A percentile compares a stretch with the other conserved stretches of the same genome.
Evolutionary conservation across 352 stramenopile genomes (phyloP).

Genomic region (Blastocystis sp.): DNA sequence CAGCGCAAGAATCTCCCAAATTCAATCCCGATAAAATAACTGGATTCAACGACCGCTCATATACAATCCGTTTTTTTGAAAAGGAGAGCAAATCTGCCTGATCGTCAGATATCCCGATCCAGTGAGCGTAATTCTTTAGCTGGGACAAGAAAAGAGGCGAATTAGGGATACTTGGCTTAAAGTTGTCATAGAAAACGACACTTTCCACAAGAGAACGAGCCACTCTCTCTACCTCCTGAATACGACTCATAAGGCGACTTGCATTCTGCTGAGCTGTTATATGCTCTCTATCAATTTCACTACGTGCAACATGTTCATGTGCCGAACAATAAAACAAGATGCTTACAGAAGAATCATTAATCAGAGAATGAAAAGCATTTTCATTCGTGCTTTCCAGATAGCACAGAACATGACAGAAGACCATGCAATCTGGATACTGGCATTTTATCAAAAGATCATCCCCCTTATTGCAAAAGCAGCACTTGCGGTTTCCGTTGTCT

Average conservation of each 20-base stretch:
- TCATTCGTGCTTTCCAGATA: neutral
- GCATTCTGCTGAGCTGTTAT: neutral
- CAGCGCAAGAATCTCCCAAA: neutral
- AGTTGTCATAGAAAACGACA: too few relatives aligned
- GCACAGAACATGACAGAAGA: neutral
- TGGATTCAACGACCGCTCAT: neutral
- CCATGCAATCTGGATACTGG: neutral
- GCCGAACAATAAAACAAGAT: conserved; percentile 7
- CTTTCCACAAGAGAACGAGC: neutral
- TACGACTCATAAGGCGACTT: neutral
- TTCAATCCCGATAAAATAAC: neutral
- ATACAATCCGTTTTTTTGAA: neutral
- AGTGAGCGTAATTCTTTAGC: neutral
- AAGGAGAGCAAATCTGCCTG: neutral
- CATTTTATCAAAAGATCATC: conserved; percentile 18
- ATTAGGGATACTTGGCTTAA: too few relatives aligned
- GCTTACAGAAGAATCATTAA: neutral
- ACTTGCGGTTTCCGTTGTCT: neutral
- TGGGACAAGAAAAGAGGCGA: neutral
- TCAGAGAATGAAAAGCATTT: neutral
- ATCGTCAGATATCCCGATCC: neutral
- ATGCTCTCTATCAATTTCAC: neutral
- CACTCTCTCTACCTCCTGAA: neutral
- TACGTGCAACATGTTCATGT: neutral
- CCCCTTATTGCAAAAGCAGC: neutral